phyloP scores from a whole-genome alignment of 768 basidiomycete species.

The Terana coerulea region DNA sequence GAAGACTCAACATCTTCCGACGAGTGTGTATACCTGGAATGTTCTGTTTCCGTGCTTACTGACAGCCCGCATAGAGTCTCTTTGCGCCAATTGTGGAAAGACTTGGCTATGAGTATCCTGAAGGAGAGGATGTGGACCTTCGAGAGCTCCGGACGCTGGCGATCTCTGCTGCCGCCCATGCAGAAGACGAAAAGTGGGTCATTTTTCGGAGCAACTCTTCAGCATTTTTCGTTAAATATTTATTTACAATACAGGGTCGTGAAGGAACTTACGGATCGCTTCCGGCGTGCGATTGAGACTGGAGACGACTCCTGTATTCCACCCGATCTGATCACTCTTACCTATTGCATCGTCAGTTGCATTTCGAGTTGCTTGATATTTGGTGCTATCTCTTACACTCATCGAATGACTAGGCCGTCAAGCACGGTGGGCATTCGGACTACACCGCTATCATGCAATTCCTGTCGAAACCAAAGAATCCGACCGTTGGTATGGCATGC shows the following conservation, averaged over 20 bases:
- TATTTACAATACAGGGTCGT: constrained; percentile 64
- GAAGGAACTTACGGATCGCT: constrained; percentile 65
- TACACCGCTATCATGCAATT: constrained; percentile 70
- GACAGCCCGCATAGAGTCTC: constrained; percentile 39
- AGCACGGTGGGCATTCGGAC: constrained; percentile 68
- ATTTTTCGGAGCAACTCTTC: neutral
- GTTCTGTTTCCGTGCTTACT: neutral
- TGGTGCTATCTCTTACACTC: neutral
- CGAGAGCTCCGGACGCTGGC: constrained; percentile 73
- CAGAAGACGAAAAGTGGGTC: constrained; percentile 39
- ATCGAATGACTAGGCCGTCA: constrained; percentile 56
- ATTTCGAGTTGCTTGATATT: constrained; percentile 10
- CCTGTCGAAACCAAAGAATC: constrained; percentile 69
- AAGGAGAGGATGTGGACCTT: constrained; percentile 62
- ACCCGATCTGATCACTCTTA: constrained; percentile 64
- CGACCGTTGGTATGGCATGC: constrained; percentile 66
- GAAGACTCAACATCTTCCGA: constrained; percentile 56
- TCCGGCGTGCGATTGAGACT: constrained; percentile 63
- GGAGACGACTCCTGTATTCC: constrained; percentile 78
- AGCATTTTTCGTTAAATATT: neutral
- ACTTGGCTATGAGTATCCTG: constrained; percentile 73
- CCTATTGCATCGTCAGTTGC: constrained; percentile 49
- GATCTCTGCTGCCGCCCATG: constrained; percentile 51
- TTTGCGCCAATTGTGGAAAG: constrained; percentile 74
- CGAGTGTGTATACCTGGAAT: constrained; percentile 37